Evolutionary conservation across 2,329 filamentous ascomycete genomes (phyloP).

Genomic region (Fusarium sp.): DNA sequence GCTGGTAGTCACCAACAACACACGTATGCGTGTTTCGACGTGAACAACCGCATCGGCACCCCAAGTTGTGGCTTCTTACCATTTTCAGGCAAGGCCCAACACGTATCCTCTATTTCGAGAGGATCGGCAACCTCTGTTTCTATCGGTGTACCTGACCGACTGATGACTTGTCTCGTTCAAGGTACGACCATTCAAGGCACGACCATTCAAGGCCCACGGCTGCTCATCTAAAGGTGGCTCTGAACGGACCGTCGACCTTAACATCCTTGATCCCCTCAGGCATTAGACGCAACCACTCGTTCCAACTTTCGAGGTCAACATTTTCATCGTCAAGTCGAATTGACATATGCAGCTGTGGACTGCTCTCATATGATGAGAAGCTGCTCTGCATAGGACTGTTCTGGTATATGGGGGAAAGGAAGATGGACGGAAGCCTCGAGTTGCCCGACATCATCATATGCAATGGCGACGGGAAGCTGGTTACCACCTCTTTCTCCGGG

Average conservation of each 20-base stretch:
- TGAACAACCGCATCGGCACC: slow-evolving; percentile 6
- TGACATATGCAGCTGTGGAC: slow-evolving; percentile 61
- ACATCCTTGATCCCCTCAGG: slow-evolving; percentile 67
- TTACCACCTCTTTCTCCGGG: slow-evolving; percentile 59
- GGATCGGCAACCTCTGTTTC: slow-evolving; percentile 22
- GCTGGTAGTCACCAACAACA: slow-evolving; percentile 8
- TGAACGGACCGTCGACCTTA: slow-evolving; percentile 64
- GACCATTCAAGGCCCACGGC: neutral
- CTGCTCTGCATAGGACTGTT: slow-evolving; percentile 53
- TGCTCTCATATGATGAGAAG: slow-evolving; percentile 56
- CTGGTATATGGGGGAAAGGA: slow-evolving; percentile 63
- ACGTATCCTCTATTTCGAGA: slow-evolving; percentile 17
- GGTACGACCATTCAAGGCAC: neutral
- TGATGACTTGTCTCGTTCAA: slow-evolving; percentile 11
- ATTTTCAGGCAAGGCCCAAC: slow-evolving; percentile 30
- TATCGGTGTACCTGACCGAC: slow-evolving; percentile 4
- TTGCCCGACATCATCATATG: slow-evolving; percentile 67
- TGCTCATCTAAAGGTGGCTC: slow-evolving; percentile 44
- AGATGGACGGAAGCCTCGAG: slow-evolving; percentile 65
- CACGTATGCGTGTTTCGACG: slow-evolving; percentile 4
- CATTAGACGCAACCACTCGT: slow-evolving; percentile 68
- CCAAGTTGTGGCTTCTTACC: slow-evolving; percentile 21
- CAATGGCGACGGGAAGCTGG: slow-evolving; percentile 64
- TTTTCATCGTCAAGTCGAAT: slow-evolving; percentile 63
- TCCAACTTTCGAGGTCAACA: slow-evolving; percentile 64